Percentiles rank a stretch among this genome's conserved stretches.
phyloP scores from a whole-genome alignment of 306 rosid genomes.

The Glycine tomentella region DNA sequence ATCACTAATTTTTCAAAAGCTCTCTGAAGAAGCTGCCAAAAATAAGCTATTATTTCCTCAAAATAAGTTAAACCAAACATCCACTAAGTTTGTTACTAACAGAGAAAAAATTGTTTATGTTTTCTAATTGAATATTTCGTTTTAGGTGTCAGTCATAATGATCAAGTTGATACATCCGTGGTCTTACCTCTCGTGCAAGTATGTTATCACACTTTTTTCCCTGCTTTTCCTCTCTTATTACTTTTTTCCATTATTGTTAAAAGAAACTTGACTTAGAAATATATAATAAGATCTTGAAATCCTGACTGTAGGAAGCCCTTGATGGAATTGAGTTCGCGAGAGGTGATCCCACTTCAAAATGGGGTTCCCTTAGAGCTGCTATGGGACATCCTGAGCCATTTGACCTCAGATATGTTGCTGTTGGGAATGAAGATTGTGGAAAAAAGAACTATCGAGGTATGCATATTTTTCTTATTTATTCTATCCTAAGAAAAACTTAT shows the following conservation, averaged over 20 bases:
- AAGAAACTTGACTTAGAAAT: not conserved
- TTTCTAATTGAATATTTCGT: slow-evolving; percentile 44
- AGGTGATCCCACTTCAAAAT: slow-evolving; percentile 74
- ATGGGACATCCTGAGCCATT: slow-evolving; percentile 96
- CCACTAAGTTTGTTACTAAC: not conserved
- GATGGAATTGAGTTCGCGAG: slow-evolving; percentile 94
- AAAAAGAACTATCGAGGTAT: slow-evolving; percentile 82
- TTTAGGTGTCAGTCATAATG: slow-evolving; percentile 86
- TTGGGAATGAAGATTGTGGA: slow-evolving; percentile 93
- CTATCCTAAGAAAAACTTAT: not conserved
- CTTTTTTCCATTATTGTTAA: not conserved
- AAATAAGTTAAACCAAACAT: not conserved
- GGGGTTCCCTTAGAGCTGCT: slow-evolving; percentile 87
- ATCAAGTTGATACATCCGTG: slow-evolving; percentile 73
- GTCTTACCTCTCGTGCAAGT: slow-evolving; percentile 89
- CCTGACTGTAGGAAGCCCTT: slow-evolving; percentile 81
- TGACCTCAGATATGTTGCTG: slow-evolving; percentile 83
- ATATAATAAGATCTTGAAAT: slow-evolving; percentile 11
- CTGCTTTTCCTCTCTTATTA: not conserved
- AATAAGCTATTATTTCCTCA: not conserved
- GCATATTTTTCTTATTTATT: slow-evolving; percentile 37
- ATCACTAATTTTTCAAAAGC: not conserved
- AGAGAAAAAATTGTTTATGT: not conserved
- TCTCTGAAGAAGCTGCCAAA: not conserved
- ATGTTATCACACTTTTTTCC: not conserved